Evolutionary conservation across 352 stramenopile species (phyloP).

Genomic region (Pseudoperonospora humuli): DNA sequence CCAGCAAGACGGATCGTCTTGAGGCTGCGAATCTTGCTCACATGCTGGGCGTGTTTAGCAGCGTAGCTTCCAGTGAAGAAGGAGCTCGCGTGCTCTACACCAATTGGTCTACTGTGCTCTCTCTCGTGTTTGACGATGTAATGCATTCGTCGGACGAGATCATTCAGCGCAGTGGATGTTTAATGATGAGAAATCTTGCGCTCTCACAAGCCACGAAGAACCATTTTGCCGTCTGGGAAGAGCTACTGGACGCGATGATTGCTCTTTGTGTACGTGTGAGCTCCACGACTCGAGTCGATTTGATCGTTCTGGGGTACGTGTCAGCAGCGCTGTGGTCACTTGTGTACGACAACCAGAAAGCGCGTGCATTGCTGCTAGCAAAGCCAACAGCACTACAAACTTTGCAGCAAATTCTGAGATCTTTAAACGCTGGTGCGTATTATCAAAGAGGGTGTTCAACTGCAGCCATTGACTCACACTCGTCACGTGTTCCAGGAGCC

Average conservation of each 20-base stretch:
- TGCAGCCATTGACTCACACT: not conserved
- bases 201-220: conserved; percentile 44
- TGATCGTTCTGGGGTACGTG: conserved; percentile 15
- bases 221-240: conserved; percentile 55
- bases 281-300: not conserved
- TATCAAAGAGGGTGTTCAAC: not conserved
- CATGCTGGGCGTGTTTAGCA: conserved; percentile 39
- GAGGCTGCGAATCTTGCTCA: conserved; percentile 33
- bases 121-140: conserved; percentile 40
- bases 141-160: conserved; percentile 22
- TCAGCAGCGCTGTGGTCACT: conserved; percentile 43
- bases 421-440: conserved; percentile 13
- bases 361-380: conserved; percentile 32
- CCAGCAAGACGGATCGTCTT: conserved; percentile 21
- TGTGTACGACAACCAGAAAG: conserved; percentile 61
- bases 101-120: conserved; percentile 24
- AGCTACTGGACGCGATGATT: conserved; percentile 31
- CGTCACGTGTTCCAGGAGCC: not conserved
- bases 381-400: conserved; percentile 19
- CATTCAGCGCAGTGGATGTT: conserved; percentile 24
- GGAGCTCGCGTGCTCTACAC: conserved; percentile 32
- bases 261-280: conserved; percentile 11
- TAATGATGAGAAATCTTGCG: conserved; percentile 56
- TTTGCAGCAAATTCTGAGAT: conserved; percentile 26
- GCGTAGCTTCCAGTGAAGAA: conserved; percentile 37